A percentile compares a stretch with the other conserved stretches of the same genome.
Evolutionary conservation across 805 yeast genomes (phyloP).

Genomic region (Brettanomyces custersianus): DNA sequence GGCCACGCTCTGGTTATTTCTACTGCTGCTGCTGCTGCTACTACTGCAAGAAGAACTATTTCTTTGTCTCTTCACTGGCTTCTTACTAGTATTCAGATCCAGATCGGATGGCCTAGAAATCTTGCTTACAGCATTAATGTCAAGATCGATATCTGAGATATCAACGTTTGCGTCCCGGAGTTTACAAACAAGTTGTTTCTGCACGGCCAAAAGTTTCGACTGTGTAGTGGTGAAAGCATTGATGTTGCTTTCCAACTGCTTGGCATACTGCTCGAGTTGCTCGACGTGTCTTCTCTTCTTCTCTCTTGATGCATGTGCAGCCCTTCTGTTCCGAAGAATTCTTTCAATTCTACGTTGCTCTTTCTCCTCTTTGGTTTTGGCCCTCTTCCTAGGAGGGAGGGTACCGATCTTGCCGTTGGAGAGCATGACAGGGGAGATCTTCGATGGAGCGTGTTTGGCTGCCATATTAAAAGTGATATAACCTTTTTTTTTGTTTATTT

Average conservation of each 20-base stretch:
- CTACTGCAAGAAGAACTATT: constrained; percentile 13
- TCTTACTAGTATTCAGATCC: constrained; percentile 13
- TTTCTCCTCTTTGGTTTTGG: constrained; percentile 93
- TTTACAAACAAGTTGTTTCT: constrained; percentile 10
- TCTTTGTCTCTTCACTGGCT: constrained; percentile 14
- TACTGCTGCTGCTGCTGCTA: neutral
- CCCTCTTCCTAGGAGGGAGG: constrained; percentile 92
- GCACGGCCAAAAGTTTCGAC: constrained; percentile 7
- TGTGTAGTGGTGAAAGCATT: constrained; percentile 10
- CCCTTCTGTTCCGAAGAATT: constrained; percentile 86
- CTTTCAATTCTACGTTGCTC: constrained; percentile 94
- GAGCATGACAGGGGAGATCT: constrained; percentile 6
- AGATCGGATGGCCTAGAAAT: constrained; percentile 21
- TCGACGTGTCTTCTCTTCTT: constrained; percentile 91
- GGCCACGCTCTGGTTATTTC: neutral
- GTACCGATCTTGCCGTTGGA: constrained; percentile 10
- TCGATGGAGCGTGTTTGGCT: neutral
- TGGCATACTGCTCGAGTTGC: constrained; percentile 58
- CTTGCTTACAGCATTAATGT: constrained; percentile 7
- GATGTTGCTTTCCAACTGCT: constrained; percentile 27
- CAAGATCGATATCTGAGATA: constrained; percentile 9
- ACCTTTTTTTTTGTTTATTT: too few species aligned
- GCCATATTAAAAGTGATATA: neutral
- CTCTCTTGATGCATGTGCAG: constrained; percentile 96
- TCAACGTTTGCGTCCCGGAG: constrained; percentile 12